Conservation (phyloP, 2,329 filamentous ascomycete genomes). For the Fonsecaea pedrosoi region DNA sequence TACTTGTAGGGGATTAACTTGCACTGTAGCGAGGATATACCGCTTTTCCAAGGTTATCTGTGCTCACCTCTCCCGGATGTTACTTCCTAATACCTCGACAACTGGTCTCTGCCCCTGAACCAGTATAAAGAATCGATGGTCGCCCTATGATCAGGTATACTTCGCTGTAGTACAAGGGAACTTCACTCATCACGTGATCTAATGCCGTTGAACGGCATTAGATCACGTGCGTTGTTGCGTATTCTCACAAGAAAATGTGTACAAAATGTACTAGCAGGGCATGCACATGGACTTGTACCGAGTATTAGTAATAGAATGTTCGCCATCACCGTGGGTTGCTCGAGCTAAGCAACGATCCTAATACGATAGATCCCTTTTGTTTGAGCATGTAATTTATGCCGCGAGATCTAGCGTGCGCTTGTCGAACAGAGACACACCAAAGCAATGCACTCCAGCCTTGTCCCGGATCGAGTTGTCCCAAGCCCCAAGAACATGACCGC, state of each 20-base stretch:
- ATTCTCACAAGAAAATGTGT: too few species aligned
- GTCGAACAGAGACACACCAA: slow-evolving; percentile 8
- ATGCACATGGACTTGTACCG: neutral
- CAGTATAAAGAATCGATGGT: neutral
- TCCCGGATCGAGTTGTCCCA: neutral
- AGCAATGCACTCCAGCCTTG: slow-evolving; percentile 19
- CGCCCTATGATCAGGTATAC: neutral
- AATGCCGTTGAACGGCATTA: too few species aligned
- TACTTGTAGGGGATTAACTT: neutral
- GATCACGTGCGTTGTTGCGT: too few species aligned
- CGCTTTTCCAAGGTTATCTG: neutral
- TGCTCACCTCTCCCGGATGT: neutral
- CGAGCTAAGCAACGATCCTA: neutral
- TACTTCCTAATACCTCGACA: neutral
- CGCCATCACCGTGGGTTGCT: neutral
- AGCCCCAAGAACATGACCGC: neutral
- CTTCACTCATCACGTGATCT: too few species aligned
- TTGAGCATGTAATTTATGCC: neutral
- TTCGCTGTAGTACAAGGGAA: neutral
- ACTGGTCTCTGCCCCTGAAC: neutral
- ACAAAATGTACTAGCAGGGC: too few species aligned
- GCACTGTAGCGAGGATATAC: neutral
- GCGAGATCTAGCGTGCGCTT: neutral
- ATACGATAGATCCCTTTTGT: slow-evolving; percentile 11
- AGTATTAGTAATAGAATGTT: neutral